Evolutionary conservation across 352 stramenopile genomes (phyloP).

Genomic region (Pythium guiyangense): DNA sequence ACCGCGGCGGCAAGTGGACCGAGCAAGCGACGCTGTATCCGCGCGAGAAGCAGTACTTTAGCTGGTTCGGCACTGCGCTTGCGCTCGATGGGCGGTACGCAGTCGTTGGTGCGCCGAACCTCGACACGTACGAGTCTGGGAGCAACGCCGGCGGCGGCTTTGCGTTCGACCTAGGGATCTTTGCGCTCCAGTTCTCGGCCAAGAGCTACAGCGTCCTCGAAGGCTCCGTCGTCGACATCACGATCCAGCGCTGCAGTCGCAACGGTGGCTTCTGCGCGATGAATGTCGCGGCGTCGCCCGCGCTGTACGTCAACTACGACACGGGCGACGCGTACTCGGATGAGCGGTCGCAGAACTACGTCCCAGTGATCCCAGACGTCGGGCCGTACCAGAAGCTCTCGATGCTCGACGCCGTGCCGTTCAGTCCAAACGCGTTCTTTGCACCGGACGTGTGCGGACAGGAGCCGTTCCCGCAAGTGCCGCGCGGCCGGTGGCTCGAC

Average conservation of each 20-base stretch:
- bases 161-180: slow-evolving; percentile 89
- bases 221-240: slow-evolving; percentile 74
- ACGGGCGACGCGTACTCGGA: slow-evolving; percentile 74
- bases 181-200: slow-evolving; percentile 76
- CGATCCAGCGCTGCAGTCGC: slow-evolving; percentile 59
- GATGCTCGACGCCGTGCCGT: slow-evolving; percentile 51
- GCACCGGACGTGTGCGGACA: slow-evolving; percentile 51
- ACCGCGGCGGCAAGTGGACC: slow-evolving; percentile 53
- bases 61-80: slow-evolving; percentile 83
- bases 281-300: slow-evolving; percentile 36
- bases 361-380: slow-evolving; percentile 31
- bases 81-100: slow-evolving; percentile 80
- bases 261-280: slow-evolving; percentile 55
- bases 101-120: slow-evolving; percentile 89
- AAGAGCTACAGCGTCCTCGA: slow-evolving; percentile 84
- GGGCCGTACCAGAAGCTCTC: slow-evolving; percentile 61
- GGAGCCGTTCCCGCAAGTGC: slow-evolving; percentile 73
- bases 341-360: slow-evolving; percentile 40
- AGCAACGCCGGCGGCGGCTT: slow-evolving; percentile 92
- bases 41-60: slow-evolving; percentile 87
- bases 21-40: slow-evolving; percentile 92
- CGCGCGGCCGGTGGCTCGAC: slow-evolving; percentile 48
- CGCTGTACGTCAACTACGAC: slow-evolving; percentile 66
- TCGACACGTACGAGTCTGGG: slow-evolving; percentile 86
- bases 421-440: slow-evolving; percentile 39